Evolutionary conservation across 2,329 filamentous ascomycete genomes (phyloP).

Genomic region (Colletotrichum trifolii): DNA sequence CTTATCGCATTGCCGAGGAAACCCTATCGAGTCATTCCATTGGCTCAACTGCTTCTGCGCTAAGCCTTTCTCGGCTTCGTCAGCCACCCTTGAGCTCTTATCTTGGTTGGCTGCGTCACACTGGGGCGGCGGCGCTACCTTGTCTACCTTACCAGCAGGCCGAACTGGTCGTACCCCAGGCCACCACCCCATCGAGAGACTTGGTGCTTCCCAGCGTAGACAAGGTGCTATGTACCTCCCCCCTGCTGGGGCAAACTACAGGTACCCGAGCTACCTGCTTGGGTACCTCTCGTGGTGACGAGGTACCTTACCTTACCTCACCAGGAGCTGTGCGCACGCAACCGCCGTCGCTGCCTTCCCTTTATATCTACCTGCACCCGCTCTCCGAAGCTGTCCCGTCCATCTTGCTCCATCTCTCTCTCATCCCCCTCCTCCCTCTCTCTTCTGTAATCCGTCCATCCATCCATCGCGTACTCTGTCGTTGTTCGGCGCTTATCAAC

Average conservation of each 20-base stretch:
- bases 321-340: slow-evolving; percentile 38
- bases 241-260: background rate
- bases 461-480: slow-evolving; percentile 36
- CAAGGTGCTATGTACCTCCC: background rate
- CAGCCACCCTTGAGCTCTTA: slow-evolving; percentile 38
- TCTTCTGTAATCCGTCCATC: slow-evolving; percentile 36
- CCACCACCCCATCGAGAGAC: too few species aligned
- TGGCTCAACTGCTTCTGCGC: slow-evolving; percentile 39
- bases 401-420: slow-evolving; percentile 43
- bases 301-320: slow-evolving; percentile 29
- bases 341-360: slow-evolving; percentile 37
- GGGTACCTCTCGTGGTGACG: background rate
- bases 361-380: slow-evolving; percentile 41
- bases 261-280: background rate
- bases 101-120: slow-evolving; percentile 39
- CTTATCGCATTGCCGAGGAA: slow-evolving; percentile 45
- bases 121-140: slow-evolving; percentile 30
- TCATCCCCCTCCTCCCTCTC: slow-evolving; percentile 38
- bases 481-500: slow-evolving; percentile 37
- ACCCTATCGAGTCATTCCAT: slow-evolving; percentile 41
- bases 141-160: background rate
- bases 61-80: slow-evolving; percentile 41
- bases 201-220: too few species aligned
- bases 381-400: slow-evolving; percentile 39
- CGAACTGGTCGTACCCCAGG: too few species aligned